Evolutionary conservation across 169 alveolate species (phyloP).

Genomic region (Eimeria tenella): DNA sequence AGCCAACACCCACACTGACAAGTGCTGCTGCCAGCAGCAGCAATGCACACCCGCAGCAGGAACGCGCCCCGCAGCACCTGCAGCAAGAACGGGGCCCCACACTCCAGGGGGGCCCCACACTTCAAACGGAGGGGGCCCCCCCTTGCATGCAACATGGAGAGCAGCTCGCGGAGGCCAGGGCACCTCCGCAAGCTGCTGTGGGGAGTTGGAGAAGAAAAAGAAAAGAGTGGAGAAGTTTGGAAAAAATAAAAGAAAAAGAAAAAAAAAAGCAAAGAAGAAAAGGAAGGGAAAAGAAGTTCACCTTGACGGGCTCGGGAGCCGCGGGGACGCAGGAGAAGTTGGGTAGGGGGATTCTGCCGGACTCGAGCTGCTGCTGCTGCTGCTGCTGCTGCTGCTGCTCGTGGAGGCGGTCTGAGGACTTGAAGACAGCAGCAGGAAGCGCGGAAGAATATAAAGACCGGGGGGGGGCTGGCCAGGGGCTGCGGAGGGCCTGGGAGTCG

Average conservation of each 20-base stretch:
- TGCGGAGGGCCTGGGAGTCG: neutral
- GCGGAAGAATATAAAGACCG: neutral
- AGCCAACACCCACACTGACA: too few species aligned
- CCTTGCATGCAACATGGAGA: too few species aligned
- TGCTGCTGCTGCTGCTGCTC: too few species aligned
- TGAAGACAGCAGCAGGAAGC: neutral
- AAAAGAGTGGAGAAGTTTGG: neutral
- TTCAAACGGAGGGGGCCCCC: too few species aligned
- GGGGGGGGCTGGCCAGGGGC: neutral
- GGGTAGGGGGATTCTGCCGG: constrained; percentile 34
- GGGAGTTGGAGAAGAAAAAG: neutral
- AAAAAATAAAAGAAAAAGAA: neutral
- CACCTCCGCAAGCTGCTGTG: too few species aligned
- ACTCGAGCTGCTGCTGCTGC: neutral
- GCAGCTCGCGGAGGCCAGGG: too few species aligned
- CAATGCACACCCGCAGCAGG: too few species aligned
- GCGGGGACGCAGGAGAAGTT: constrained; percentile 13
- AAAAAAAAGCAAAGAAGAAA: neutral
- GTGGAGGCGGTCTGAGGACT: neutral
- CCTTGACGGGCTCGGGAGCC: neutral
- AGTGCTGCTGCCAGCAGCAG: too few species aligned
- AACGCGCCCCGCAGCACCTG: too few species aligned
- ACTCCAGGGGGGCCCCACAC: too few species aligned
- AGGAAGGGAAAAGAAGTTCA: too few species aligned
- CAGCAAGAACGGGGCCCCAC: too few species aligned